These are phyloP conservation scores for Penicillium bovifimosum DNA, from an alignment of 495 filamentous ascomycete genomes.

Conservation along the genomic window DNA sequence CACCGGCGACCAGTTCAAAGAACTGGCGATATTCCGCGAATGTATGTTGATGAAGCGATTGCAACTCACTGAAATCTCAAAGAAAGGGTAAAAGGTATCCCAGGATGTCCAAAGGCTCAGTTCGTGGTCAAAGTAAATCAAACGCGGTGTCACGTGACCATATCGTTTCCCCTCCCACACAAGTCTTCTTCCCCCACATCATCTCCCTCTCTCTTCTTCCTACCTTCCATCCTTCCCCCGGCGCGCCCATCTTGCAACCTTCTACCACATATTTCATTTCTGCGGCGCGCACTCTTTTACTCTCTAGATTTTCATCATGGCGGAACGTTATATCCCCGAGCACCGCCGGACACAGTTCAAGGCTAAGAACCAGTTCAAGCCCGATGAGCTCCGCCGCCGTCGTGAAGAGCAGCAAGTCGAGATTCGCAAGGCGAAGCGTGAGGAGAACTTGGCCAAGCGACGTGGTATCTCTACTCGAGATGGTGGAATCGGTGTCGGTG, in stretches of 20 bases:
- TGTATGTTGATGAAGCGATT: not conserved
- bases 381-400: conserved; percentile 95
- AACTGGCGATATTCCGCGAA: not conserved
- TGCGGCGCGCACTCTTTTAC: conserved; percentile 33
- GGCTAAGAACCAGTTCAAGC: conserved; percentile 96
- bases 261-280: conserved; percentile 15
- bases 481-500: conserved; percentile 68
- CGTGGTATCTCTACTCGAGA: conserved; percentile 82
- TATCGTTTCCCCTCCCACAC: conserved; percentile 23
- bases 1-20: not conserved
- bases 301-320: conserved; percentile 61
- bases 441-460: conserved; percentile 97
- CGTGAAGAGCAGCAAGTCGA: conserved; percentile 99
- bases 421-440: conserved; percentile 95
- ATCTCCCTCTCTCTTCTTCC: conserved; percentile 10
- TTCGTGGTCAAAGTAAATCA: conserved; percentile 1
- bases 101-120: not conserved
- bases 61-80: not conserved
- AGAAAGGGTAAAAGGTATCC: not conserved
- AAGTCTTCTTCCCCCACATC: conserved; percentile 24
- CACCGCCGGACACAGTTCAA: conserved; percentile 99
- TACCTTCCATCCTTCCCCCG: conserved; percentile 20
- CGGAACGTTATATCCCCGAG: conserved; percentile 98
- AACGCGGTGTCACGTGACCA: conserved; percentile 18
- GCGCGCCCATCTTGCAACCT: conserved; percentile 31